A percentile compares a stretch with the other conserved stretches of the same genome.
phyloP scores from a whole-genome alignment of 1,139 yeast species.

The Taiozyma onychis region DNA sequence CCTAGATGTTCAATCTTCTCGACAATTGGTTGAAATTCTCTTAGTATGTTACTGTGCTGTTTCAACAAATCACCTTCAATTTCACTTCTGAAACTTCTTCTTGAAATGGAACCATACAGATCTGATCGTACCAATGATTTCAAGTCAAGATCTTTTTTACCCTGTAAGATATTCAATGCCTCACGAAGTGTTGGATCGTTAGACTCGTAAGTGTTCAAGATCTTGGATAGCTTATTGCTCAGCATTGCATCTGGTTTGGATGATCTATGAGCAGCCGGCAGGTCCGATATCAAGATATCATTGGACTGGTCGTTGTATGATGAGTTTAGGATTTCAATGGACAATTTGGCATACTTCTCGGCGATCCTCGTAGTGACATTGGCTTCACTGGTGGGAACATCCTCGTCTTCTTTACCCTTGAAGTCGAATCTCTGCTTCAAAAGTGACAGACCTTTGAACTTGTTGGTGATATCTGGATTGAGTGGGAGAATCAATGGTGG shows the following conservation, averaged over 20 bases:
- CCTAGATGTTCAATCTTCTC: conserved; percentile 28
- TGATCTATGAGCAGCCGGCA: conserved; percentile 1
- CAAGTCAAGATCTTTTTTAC: conserved; percentile 29
- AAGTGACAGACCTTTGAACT: conserved; percentile 19
- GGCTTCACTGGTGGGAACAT: not conserved
- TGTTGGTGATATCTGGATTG: conserved; percentile 16
- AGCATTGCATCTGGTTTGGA: conserved; percentile 23
- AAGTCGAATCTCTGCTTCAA: conserved; percentile 8
- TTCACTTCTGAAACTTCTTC: conserved; percentile 58
- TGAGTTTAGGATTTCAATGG: conserved; percentile 16
- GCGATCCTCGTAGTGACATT: conserved; percentile 13
- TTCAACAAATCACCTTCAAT: conserved; percentile 68
- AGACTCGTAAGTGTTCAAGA: conserved; percentile 40
- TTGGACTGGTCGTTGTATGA: conserved; percentile 1
- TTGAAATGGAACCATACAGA: conserved; percentile 47
- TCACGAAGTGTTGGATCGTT: conserved; percentile 45
- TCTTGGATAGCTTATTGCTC: conserved; percentile 44
- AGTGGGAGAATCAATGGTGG: conserved; percentile 22
- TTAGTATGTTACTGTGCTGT: conserved; percentile 51
- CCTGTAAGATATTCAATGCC: conserved; percentile 43
- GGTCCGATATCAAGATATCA: conserved; percentile 6
- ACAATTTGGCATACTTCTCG: conserved; percentile 19
- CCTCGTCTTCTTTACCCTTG: not conserved
- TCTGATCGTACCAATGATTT: conserved; percentile 46
- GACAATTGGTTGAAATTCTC: conserved; percentile 56